These are phyloP conservation scores for Hansenula lynferdii DNA, from an alignment of 1,139 yeast genomes.

Conservation along the genomic window DNA sequence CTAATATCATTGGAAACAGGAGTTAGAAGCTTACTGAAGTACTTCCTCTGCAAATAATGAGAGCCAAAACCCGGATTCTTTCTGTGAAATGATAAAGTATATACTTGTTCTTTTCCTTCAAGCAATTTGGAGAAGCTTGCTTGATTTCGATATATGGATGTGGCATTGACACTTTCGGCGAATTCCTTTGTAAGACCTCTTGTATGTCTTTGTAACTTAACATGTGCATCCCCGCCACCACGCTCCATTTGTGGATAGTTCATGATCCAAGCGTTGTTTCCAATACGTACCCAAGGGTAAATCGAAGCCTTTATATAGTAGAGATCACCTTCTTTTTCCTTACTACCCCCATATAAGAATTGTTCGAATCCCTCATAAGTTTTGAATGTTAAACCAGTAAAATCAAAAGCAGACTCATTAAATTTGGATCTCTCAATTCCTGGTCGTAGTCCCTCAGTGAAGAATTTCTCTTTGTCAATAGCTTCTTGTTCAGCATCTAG, in stretches of 20 bases:
- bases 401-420: neutral
- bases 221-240: constrained; percentile 6
- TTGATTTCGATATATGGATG: constrained; percentile 3
- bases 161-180: constrained; percentile 6
- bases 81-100: constrained; percentile 8
- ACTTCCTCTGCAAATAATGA: constrained; percentile 7
- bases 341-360: constrained; percentile 19
- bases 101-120: neutral
- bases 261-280: constrained; percentile 13
- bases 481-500: too few species aligned
- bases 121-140: neutral
- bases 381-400: constrained; percentile 25
- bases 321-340: constrained; percentile 7
- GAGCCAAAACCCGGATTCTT: neutral
- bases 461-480: too few species aligned
- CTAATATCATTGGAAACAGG: constrained; percentile 18
- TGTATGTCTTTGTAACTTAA: constrained; percentile 15
- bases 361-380: constrained; percentile 26
- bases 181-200: constrained; percentile 10
- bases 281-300: constrained; percentile 18
- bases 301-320: constrained; percentile 15
- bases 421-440: too few species aligned
- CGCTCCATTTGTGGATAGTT: constrained; percentile 5
- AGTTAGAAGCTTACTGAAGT: constrained; percentile 14
- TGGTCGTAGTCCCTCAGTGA: too few species aligned